phyloP scores from a whole-genome alignment of 805 yeast species.

The Scheffersomyces lignosus region DNA sequence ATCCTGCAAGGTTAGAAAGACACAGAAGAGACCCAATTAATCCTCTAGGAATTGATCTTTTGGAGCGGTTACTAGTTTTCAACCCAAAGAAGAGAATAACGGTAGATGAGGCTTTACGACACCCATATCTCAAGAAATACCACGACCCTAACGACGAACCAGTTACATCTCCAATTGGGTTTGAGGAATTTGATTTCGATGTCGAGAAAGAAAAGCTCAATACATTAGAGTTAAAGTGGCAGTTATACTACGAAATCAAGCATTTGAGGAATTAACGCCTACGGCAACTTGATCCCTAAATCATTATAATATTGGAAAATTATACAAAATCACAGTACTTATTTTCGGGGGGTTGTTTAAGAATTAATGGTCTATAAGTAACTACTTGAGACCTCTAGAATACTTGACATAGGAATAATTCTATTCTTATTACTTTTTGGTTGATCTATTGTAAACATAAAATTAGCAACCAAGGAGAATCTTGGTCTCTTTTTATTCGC shows the following conservation, averaged over 20 bases:
- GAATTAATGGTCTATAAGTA: no score
- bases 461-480: no score
- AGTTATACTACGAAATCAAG: conserved; percentile 8
- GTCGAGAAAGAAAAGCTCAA: conserved; percentile 9
- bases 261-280: neutral
- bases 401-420: no score
- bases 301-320: no score
- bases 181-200: conserved; percentile 30
- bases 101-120: conserved; percentile 9
- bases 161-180: conserved; percentile 18
- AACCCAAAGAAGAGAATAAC: conserved; percentile 8
- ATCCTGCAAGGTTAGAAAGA: conserved; percentile 17
- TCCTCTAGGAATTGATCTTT: conserved; percentile 27
- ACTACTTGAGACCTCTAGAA: no score
- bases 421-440: no score
- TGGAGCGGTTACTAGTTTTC: conserved; percentile 7
- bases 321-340: no score
- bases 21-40: conserved; percentile 17
- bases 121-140: conserved; percentile 8
- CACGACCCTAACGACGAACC: conserved; percentile 31
- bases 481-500: no score
- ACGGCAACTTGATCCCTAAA: no score
- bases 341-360: no score
- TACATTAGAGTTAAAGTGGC: conserved; percentile 7
- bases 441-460: no score